A percentile compares a stretch with the other conserved stretches of the same genome.
Conservation (phyloP, 2,329 filamentous ascomycete genomes). For the Pseudogymnoascus sp. region DNA sequence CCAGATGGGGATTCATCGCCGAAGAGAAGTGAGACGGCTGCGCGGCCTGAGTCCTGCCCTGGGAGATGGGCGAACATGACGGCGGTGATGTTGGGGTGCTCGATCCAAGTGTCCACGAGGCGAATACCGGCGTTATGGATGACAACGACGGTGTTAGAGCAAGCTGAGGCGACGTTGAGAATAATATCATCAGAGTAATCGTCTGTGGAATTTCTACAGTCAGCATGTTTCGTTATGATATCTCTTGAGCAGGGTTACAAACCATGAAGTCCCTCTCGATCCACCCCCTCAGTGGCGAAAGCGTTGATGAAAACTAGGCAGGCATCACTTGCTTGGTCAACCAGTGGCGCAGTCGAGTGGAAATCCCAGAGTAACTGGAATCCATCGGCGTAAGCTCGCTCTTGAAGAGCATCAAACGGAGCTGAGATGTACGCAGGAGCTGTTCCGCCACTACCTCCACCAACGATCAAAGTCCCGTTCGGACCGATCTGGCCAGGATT, state of each 20-base stretch:
- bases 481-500: constrained; percentile 33
- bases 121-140: constrained; percentile 58
- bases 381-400: constrained; percentile 47
- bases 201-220: not conserved
- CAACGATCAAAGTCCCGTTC: constrained; percentile 43
- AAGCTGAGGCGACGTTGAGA: constrained; percentile 49
- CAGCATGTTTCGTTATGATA: not conserved
- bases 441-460: constrained; percentile 45
- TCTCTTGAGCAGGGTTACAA: not conserved
- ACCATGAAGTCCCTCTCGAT: constrained; percentile 52
- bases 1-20: constrained; percentile 49
- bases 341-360: constrained; percentile 39
- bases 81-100: constrained; percentile 57
- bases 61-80: constrained; percentile 55
- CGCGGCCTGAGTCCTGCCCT: constrained; percentile 56
- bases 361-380: constrained; percentile 58
- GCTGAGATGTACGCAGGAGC: constrained; percentile 44
- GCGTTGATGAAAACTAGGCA: constrained; percentile 64
- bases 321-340: constrained; percentile 50
- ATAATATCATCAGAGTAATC: constrained; percentile 49
- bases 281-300: constrained; percentile 67
- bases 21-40: constrained; percentile 56
- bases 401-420: constrained; percentile 50
- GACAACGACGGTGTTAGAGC: constrained; percentile 57
- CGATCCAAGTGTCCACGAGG: constrained; percentile 53